Conservation (phyloP, 2,329 filamentous ascomycete genomes). For the Colletotrichum cereale region DNA sequence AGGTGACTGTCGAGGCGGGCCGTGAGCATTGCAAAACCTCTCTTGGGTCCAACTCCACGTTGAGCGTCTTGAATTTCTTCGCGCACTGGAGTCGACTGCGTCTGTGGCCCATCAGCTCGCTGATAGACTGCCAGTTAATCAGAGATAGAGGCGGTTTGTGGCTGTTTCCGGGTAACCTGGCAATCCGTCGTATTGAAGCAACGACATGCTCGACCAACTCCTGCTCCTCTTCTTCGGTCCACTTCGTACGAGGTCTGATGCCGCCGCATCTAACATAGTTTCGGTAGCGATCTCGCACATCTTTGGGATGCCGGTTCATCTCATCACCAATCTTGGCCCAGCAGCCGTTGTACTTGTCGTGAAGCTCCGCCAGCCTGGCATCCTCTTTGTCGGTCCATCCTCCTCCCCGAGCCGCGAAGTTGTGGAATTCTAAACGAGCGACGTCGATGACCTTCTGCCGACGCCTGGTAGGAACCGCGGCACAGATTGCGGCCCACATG, state of each 20-base stretch:
- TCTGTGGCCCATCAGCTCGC: slow-evolving; percentile 69
- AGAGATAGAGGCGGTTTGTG: slow-evolving; percentile 54
- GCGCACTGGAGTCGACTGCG: slow-evolving; percentile 77
- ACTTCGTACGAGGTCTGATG: slow-evolving; percentile 62
- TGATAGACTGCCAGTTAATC: slow-evolving; percentile 76
- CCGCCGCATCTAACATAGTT: slow-evolving; percentile 74
- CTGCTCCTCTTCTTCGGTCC: slow-evolving; percentile 72
- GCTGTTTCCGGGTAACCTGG: slow-evolving; percentile 51
- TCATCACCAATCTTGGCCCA: slow-evolving; percentile 73
- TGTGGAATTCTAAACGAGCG: slow-evolving; percentile 74
- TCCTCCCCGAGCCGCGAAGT: slow-evolving; percentile 69
- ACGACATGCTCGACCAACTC: slow-evolving; percentile 65
- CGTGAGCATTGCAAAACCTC: slow-evolving; percentile 50
- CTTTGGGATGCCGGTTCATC: slow-evolving; percentile 73
- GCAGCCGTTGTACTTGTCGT: slow-evolving; percentile 62
- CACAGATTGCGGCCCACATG: slow-evolving; percentile 64
- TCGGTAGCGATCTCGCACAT: slow-evolving; percentile 77
- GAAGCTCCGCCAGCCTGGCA: slow-evolving; percentile 61
- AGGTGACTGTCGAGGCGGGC: slow-evolving; percentile 53
- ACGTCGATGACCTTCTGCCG: slow-evolving; percentile 67
- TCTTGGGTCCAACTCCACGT: slow-evolving; percentile 50
- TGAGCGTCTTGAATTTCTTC: slow-evolving; percentile 71
- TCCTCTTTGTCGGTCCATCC: slow-evolving; percentile 72
- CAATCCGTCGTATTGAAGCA: slow-evolving; percentile 63
- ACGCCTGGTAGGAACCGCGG: slow-evolving; percentile 62